phyloP scores from a whole-genome alignment of 176 grass and related monocot genomes.

The Poa annua region DNA sequence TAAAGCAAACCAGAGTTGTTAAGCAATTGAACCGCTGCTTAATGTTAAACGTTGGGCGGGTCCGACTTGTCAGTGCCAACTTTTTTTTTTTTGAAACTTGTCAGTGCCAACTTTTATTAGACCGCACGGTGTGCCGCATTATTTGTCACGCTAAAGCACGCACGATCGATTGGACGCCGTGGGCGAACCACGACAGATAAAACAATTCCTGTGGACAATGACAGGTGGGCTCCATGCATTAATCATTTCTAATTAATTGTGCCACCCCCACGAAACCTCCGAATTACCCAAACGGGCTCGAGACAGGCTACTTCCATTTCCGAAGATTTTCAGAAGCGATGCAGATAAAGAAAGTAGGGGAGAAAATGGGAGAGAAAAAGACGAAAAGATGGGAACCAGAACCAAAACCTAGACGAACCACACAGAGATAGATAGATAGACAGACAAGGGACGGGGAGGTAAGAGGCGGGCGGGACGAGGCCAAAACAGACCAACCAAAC shows the following conservation, averaged over 20 bases:
- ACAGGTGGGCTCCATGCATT: background rate
- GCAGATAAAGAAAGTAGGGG: slow-evolving; percentile 36
- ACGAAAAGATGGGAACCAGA: slow-evolving; percentile 28
- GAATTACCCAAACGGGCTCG: slow-evolving; percentile 25
- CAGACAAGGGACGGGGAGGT: slow-evolving; percentile 25
- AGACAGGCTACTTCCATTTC: slow-evolving; percentile 1
- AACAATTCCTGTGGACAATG: background rate
- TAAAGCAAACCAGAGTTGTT: background rate
- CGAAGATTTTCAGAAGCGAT: slow-evolving; percentile 7
- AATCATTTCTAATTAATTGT: slow-evolving; percentile 27
- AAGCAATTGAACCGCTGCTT: background rate
- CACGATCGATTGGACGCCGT: background rate
- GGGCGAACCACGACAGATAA: no score
- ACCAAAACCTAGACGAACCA: slow-evolving; percentile 60
- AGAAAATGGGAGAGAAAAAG: slow-evolving; percentile 21
- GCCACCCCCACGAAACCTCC: background rate
- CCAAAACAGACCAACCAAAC: slow-evolving; percentile 55
- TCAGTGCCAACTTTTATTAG: no score
- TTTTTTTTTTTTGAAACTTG: no score
- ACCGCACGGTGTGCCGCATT: slow-evolving; percentile 25
- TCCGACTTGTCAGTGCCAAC: background rate
- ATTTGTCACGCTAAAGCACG: slow-evolving; percentile 24
- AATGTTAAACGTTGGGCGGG: background rate
- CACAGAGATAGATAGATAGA: slow-evolving; percentile 41
- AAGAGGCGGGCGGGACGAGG: slow-evolving; percentile 47